These are phyloP conservation scores for Teratosphaeria viscida DNA, from an alignment of 2,329 filamentous ascomycete species.

Conservation along the genomic window DNA sequence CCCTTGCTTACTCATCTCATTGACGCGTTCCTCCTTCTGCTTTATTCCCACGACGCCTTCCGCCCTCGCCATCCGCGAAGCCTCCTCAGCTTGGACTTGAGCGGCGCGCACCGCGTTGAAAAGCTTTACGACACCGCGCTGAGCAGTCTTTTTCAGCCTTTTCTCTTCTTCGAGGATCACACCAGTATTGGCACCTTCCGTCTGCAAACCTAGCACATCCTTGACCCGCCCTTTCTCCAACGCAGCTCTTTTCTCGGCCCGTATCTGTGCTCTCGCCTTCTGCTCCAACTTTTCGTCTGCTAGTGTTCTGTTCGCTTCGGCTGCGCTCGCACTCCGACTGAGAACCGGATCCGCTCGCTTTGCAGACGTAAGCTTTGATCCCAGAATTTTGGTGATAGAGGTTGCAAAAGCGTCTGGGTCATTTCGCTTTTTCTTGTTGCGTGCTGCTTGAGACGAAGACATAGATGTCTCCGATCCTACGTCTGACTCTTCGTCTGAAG, in stretches of 20 bases:
- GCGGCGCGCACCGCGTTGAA: slow-evolving; percentile 93
- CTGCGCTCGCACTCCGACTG: slow-evolving; percentile 66
- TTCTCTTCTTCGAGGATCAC: slow-evolving; percentile 60
- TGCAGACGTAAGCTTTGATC: slow-evolving; percentile 72
- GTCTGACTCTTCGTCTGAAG: slow-evolving; percentile 8
- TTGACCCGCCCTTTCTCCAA: slow-evolving; percentile 79
- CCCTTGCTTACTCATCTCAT: slow-evolving; percentile 93
- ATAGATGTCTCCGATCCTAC: neutral
- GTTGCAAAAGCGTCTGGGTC: slow-evolving; percentile 86
- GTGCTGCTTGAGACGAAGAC: neutral
- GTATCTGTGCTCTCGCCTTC: slow-evolving; percentile 67
- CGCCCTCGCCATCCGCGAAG: slow-evolving; percentile 57
- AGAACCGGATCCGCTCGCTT: slow-evolving; percentile 87
- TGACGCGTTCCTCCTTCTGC: slow-evolving; percentile 75
- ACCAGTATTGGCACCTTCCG: slow-evolving; percentile 38
- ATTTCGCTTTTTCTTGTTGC: slow-evolving; percentile 66
- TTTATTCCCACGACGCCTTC: slow-evolving; percentile 68
- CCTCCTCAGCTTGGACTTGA: slow-evolving; percentile 77
- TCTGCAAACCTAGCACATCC: slow-evolving; percentile 64
- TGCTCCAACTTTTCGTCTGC: slow-evolving; percentile 69
- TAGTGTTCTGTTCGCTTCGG: slow-evolving; percentile 59
- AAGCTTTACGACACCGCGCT: slow-evolving; percentile 86
- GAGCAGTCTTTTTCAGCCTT: slow-evolving; percentile 72
- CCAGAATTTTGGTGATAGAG: slow-evolving; percentile 85
- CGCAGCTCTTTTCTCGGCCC: slow-evolving; percentile 68